These are phyloP conservation scores for Voacanga thouarsii DNA, from an alignment of 257 asterid species.

Conservation along the genomic window DNA sequence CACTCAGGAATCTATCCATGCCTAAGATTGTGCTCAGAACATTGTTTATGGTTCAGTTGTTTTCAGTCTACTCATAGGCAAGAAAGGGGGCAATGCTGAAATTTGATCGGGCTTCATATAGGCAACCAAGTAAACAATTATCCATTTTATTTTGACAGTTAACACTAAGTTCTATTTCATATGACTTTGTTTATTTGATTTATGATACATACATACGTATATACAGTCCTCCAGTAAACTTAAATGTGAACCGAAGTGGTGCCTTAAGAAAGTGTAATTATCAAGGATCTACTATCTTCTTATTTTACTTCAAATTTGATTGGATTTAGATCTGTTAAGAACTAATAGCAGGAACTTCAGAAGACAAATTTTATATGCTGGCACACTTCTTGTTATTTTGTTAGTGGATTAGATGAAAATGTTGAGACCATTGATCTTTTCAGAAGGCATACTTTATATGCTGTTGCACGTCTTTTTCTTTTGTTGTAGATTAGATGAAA, in stretches of 20 bases:
- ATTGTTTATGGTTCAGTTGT: background rate
- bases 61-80: background rate
- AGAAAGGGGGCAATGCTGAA: background rate
- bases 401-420: slow-evolving; percentile 3
- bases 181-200: background rate
- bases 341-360: background rate
- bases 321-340: background rate
- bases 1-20: background rate
- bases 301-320: background rate
- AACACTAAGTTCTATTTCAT: too few relatives aligned
- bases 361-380: background rate
- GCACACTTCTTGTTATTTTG: background rate
- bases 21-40: background rate
- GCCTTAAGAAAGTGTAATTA: background rate
- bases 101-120: too few relatives aligned
- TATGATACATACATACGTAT: too few relatives aligned
- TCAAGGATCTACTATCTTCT: background rate
- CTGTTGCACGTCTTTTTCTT: background rate
- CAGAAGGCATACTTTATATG: background rate
- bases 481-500: background rate
- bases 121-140: too few relatives aligned
- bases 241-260: slow-evolving; percentile 1
- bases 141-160: too few relatives aligned
- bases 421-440: background rate
- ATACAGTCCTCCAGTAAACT: too few relatives aligned